Base-by-base conservation (phyloP, 192 early-diverging fungal species). In the Backusella mclennaniae region DNA sequence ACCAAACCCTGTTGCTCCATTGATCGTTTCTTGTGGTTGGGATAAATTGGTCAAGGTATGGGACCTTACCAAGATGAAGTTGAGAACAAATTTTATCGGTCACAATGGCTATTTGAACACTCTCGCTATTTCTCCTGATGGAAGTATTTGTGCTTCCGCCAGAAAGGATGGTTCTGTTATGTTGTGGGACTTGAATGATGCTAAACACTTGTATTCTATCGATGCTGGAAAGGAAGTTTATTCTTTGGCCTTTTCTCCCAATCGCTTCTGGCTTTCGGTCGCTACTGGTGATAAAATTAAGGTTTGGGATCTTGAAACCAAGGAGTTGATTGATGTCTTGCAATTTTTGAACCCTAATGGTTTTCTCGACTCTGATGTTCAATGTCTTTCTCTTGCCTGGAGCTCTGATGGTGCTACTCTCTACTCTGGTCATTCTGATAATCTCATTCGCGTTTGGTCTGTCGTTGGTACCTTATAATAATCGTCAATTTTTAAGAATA, bases 31-130 rank as follows among this genome's bases (percentile, higher is more conserved):
- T 70, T 87, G 91, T 80, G 95, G 96, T 80, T 99, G 97, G 97
- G 97, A 99, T 91, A 98, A 98, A 91, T 87, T 96, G 80, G 96
- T 99, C 86, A 99, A 99, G 95, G 96, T 98, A 78, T 99, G 97
- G 97, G 96, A 99, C 80, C 89, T 97, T 69, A 91, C 88, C 87
- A 97, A 97, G 92, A 93, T 92, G 92, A 97, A 97, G 90, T 89
- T 99, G 52, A 92, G 95, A 90, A 97, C 95, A 87, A 97, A 99
- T 93, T 96, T 98, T 92, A 92, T 91, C 85, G 97, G 97, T 80
- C 97, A 99, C 92, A 90, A 87, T 77, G 96, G 96, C 79, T 97
- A 97, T 88, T 94, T 99, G 85, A 95, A 95, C 91, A 94, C 94
- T 84, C 91, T 97, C 84, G 97, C 96, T 84, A 93, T 99, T 90